Conservation (phyloP, 768 basidiomycete species). For the Lenzites betulinus region DNA sequence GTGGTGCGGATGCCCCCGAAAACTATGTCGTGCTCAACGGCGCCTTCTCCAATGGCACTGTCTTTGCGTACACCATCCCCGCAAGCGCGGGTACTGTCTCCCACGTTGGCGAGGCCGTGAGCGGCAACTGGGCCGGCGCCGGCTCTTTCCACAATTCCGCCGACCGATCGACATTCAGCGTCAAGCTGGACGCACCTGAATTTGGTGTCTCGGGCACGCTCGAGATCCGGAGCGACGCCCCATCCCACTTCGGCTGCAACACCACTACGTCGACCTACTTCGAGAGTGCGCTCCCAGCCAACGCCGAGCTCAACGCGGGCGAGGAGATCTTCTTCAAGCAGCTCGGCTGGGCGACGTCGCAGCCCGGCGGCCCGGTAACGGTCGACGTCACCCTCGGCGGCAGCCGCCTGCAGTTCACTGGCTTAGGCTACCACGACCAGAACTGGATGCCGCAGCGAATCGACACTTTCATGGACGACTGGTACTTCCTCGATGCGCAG, state of each 20-base stretch:
- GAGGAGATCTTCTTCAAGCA: slow-evolving; percentile 27
- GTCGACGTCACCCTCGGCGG: slow-evolving; percentile 26
- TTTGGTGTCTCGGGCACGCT: slow-evolving; percentile 22
- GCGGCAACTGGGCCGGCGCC: slow-evolving; percentile 24
- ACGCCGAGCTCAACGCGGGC: slow-evolving; percentile 13
- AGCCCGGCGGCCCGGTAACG: slow-evolving; percentile 23
- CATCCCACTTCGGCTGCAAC: slow-evolving; percentile 28
- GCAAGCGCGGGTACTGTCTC: slow-evolving; percentile 21
- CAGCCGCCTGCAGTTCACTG: slow-evolving; percentile 23
- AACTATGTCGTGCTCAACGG: slow-evolving; percentile 26
- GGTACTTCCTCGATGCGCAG: slow-evolving; percentile 28
- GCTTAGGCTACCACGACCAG: slow-evolving; percentile 24
- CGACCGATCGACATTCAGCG: slow-evolving; percentile 21
- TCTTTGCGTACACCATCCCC: slow-evolving; percentile 20
- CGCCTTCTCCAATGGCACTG: slow-evolving; percentile 24
- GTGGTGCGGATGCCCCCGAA: slow-evolving; percentile 3
- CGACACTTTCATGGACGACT: slow-evolving; percentile 24
- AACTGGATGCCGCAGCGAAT: slow-evolving; percentile 27
- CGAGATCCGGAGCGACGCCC: slow-evolving; percentile 18
- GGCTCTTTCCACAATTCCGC: slow-evolving; percentile 23
- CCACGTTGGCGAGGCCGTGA: slow-evolving; percentile 15
- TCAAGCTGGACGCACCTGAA: slow-evolving; percentile 21
- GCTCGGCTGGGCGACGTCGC: slow-evolving; percentile 27
- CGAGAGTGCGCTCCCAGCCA: slow-evolving; percentile 4
- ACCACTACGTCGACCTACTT: slow-evolving; percentile 26